Percentiles rank a stretch among this genome's conserved stretches.
Evolutionary conservation across 768 basidiomycete species (phyloP).

Genomic region (Rhodosporidiobolus odoratus): DNA sequence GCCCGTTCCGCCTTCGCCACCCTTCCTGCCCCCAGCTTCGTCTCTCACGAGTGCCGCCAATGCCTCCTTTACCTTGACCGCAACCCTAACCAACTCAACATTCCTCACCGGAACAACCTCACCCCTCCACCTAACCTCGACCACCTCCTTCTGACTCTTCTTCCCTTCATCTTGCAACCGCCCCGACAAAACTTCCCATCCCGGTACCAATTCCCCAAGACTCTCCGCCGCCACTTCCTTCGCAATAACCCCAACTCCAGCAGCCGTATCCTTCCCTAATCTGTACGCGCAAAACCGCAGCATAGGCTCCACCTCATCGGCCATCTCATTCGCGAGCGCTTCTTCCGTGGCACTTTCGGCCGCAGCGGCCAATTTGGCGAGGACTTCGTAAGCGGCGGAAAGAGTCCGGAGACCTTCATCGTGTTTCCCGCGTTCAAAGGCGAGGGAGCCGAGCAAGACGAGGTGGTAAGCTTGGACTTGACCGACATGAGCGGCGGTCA

Average conservation of each 20-base stretch:
- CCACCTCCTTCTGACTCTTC: conserved; percentile 41
- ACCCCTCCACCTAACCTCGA: conserved; percentile 59
- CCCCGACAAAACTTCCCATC: conserved; percentile 51
- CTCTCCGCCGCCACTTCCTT: conserved; percentile 59
- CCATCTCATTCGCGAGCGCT: conserved; percentile 74
- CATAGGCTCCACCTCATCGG: conserved; percentile 82
- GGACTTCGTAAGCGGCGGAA: conserved; percentile 66
- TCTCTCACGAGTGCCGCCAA: conserved; percentile 55
- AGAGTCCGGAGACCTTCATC: conserved; percentile 65
- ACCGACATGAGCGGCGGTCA: conserved; percentile 49
- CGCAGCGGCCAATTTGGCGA: conserved; percentile 61
- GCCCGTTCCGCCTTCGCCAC: conserved; percentile 11
- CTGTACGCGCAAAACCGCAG: conserved; percentile 90
- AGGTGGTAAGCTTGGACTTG: conserved; percentile 74
- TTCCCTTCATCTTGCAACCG: conserved; percentile 48
- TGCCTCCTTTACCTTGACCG: conserved; percentile 75
- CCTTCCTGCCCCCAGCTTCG: conserved; percentile 29
- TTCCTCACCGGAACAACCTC: conserved; percentile 77
- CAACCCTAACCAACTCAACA: conserved; percentile 80
- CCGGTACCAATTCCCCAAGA: conserved; percentile 60
- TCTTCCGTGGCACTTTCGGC: conserved; percentile 65
- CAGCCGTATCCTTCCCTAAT: conserved; percentile 56
- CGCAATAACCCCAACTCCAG: conserved; percentile 56
- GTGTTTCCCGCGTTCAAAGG: conserved; percentile 69
- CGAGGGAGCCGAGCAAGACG: conserved; percentile 73